Percentiles rank a stretch among this genome's conserved stretches.
Conservation (phyloP, 1,284 basidiomycete genomes). For the Quambalaria eucalypti region DNA sequence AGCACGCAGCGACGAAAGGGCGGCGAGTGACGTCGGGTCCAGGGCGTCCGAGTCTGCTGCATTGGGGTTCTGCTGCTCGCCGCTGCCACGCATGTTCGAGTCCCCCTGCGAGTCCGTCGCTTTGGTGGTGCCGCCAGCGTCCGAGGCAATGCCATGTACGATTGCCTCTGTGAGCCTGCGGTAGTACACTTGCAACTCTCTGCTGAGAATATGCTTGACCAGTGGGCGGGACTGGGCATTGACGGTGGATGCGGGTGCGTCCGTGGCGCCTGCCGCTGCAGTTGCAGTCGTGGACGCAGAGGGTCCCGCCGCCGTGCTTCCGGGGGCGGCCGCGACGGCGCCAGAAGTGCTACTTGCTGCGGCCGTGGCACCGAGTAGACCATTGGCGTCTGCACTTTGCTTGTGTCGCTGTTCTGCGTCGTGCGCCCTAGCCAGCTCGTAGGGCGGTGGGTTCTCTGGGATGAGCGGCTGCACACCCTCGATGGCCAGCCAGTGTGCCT, state of each 20-base stretch:
- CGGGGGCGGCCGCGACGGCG: constrained; percentile 38
- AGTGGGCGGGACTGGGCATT: constrained; percentile 5
- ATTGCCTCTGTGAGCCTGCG: constrained; percentile 67
- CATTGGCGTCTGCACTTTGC: not conserved
- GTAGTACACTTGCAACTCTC: constrained; percentile 92
- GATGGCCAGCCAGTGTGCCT: constrained; percentile 83
- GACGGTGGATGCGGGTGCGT: not conserved
- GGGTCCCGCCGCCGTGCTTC: too few relatives aligned
- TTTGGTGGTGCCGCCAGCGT: constrained; percentile 19
- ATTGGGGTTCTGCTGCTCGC: constrained; percentile 1
- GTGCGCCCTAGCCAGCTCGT: constrained; percentile 5
- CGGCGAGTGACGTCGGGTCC: constrained; percentile 52
- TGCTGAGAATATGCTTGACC: constrained; percentile 76
- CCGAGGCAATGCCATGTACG: constrained; percentile 15
- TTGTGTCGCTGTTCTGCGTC: too few relatives aligned
- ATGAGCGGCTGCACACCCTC: constrained; percentile 95
- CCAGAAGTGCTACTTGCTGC: constrained; percentile 42
- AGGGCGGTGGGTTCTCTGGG: constrained; percentile 79
- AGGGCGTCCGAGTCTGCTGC: constrained; percentile 2
- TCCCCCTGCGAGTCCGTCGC: constrained; percentile 1
- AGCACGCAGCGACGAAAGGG: constrained; percentile 73
- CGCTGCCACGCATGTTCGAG: not conserved
- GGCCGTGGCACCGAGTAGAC: not conserved
- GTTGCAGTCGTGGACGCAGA: too few relatives aligned
- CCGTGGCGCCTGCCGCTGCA: constrained; percentile 11